These are phyloP conservation scores for Leccinum solheimii DNA, from an alignment of 1,284 basidiomycete species.

Conservation along the genomic window DNA sequence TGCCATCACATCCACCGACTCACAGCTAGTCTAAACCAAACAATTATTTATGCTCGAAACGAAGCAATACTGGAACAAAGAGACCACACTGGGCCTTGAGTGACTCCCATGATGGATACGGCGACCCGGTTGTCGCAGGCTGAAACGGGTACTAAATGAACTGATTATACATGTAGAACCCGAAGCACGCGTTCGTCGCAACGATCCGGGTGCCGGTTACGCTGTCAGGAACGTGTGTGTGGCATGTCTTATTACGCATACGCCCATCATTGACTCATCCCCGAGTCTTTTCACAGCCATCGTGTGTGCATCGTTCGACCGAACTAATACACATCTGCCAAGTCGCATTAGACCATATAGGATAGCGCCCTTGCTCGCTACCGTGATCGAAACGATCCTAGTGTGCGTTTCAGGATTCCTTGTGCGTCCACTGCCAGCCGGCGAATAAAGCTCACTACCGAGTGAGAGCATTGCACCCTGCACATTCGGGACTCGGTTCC, in stretches of 20 bases:
- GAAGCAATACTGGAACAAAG: neutral
- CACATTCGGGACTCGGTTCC: neutral
- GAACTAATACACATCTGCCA: neutral
- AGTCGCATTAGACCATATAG: neutral
- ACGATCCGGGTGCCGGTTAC: constrained; percentile 2
- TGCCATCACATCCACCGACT: neutral
- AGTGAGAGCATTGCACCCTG: neutral
- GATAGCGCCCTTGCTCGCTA: neutral
- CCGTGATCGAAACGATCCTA: neutral
- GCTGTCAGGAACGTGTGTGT: constrained; percentile 7
- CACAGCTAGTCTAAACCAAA: neutral
- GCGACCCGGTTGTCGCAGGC: no score
- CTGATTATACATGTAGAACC: constrained; percentile 2
- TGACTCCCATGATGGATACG: no score
- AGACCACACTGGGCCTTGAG: neutral
- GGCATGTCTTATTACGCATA: constrained; percentile 21
- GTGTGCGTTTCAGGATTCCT: neutral
- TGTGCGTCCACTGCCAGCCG: neutral
- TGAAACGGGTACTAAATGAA: constrained; percentile 7
- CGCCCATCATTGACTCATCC: neutral
- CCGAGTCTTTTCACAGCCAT: neutral
- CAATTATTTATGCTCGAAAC: neutral
- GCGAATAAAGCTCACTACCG: neutral
- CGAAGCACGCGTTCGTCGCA: constrained; percentile 16
- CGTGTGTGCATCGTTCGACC: constrained; percentile 2